Evolutionary conservation across 495 filamentous ascomycete species (phyloP).

Genomic region (Acidomyces sp.): DNA sequence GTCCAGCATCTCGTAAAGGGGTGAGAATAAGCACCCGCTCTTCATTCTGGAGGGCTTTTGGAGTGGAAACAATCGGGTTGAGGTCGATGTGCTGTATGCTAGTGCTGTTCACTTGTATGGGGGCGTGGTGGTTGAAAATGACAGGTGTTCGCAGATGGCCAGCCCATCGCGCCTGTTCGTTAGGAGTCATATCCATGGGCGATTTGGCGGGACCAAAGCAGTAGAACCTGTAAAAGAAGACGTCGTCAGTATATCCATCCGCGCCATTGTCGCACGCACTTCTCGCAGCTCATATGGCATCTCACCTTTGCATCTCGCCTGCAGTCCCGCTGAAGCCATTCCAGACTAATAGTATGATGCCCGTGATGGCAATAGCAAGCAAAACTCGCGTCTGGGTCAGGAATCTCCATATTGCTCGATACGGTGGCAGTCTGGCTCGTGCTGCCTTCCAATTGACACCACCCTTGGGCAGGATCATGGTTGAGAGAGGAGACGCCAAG

Average conservation of each 20-base stretch:
- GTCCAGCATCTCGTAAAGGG: slow-evolving; percentile 77
- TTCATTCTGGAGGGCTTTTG: slow-evolving; percentile 58
- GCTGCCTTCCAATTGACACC: slow-evolving; percentile 90
- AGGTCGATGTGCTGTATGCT: slow-evolving; percentile 71
- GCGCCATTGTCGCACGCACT: neutral
- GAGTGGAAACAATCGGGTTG: slow-evolving; percentile 72
- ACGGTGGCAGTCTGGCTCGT: slow-evolving; percentile 65
- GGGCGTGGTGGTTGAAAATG: slow-evolving; percentile 87
- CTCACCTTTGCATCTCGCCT: slow-evolving; percentile 82
- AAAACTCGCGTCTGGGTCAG: slow-evolving; percentile 70
- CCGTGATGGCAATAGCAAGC: slow-evolving; percentile 56
- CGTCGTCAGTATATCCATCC: slow-evolving; percentile 6
- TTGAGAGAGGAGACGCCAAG: slow-evolving; percentile 3
- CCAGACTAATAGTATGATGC: slow-evolving; percentile 76
- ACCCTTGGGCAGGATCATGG: slow-evolving; percentile 73
- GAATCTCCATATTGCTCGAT: slow-evolving; percentile 63
- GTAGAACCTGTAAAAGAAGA: slow-evolving; percentile 56
- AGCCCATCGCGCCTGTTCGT: slow-evolving; percentile 82
- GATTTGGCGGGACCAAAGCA: slow-evolving; percentile 90
- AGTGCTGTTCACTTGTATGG: slow-evolving; percentile 66
- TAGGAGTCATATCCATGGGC: slow-evolving; percentile 83
- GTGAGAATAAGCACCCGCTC: slow-evolving; percentile 94
- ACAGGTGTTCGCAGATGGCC: slow-evolving; percentile 81
- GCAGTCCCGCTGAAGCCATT: slow-evolving; percentile 70
- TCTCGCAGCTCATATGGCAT: neutral